phyloP scores from a whole-genome alignment of 1,284 basidiomycete species.

The Papiliotrema flavescens region DNA sequence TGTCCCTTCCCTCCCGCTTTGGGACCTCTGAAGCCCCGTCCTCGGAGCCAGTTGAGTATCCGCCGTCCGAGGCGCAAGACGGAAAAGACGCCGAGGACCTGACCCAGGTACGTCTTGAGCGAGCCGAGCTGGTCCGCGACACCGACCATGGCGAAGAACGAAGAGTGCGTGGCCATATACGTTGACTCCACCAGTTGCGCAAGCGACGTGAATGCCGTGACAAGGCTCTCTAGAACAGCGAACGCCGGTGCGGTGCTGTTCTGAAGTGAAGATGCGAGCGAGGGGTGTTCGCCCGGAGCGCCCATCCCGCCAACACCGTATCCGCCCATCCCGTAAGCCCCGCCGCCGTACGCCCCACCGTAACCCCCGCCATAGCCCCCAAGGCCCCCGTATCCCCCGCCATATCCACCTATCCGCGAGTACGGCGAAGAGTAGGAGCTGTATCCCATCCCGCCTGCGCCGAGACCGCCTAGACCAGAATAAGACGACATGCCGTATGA shows the following conservation, averaged over 20 bases:
- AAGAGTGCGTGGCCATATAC: slow-evolving; percentile 97
- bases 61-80: slow-evolving; percentile 66
- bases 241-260: slow-evolving; percentile 89
- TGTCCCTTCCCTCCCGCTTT: slow-evolving; percentile 46
- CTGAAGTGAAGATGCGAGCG: slow-evolving; percentile 83
- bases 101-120: slow-evolving; percentile 85
- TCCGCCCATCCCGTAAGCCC: slow-evolving; percentile 50
- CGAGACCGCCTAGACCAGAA: slow-evolving; percentile 11
- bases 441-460: slow-evolving; percentile 20
- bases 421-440: slow-evolving; percentile 38
- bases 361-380: slow-evolving; percentile 24
- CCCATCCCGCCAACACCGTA: slow-evolving; percentile 55
- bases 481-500: slow-evolving; percentile 20
- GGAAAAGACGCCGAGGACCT: slow-evolving; percentile 88
- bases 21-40: too few species aligned
- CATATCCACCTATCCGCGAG: slow-evolving; percentile 45
- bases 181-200: slow-evolving; percentile 98
- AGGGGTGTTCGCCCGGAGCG: slow-evolving; percentile 55
- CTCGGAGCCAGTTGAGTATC: slow-evolving; percentile 49
- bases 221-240: slow-evolving; percentile 86
- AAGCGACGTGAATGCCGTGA: slow-evolving; percentile 92
- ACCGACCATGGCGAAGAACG: slow-evolving; percentile 98
- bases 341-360: slow-evolving; percentile 5
- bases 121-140: slow-evolving; percentile 93
- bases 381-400: slow-evolving; percentile 49